Evolutionary conservation across 805 yeast genomes (phyloP).

Genomic region (Ogataea pignaliae): DNA sequence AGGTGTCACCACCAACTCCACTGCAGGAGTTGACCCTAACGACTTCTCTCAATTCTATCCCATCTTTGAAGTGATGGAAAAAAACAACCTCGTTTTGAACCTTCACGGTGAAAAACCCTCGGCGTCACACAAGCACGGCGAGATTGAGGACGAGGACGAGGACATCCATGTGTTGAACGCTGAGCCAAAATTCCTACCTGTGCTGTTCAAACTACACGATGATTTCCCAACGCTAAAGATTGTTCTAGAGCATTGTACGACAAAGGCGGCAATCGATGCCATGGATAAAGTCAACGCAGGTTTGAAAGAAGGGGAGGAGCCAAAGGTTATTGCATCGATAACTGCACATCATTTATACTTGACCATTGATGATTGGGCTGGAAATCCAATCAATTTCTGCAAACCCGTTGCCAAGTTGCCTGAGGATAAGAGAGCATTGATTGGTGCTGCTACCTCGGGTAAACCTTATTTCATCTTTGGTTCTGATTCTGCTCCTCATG

Average conservation of each 20-base stretch:
- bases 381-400: conserved; percentile 91
- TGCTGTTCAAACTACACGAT: conserved; percentile 66
- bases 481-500: conserved; percentile 98
- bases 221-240: conserved; percentile 87
- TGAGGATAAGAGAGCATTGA: conserved; percentile 70
- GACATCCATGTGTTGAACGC: conserved; percentile 92
- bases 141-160: conserved; percentile 38
- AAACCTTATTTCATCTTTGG: conserved; percentile 93
- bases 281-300: conserved; percentile 60
- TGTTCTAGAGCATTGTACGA: conserved; percentile 92
- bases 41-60: conserved; percentile 89
- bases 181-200: conserved; percentile 89
- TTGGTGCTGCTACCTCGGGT: conserved; percentile 88
- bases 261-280: conserved; percentile 79
- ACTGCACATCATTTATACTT: conserved; percentile 92
- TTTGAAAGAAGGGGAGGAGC: conserved; percentile 25
- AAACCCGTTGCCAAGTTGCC: conserved; percentile 97
- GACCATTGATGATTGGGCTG: conserved; percentile 95
- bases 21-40: conserved; percentile 88
- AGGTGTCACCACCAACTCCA: conserved; percentile 97
- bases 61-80: conserved; percentile 82
- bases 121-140: conserved; percentile 19
- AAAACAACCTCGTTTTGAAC: conserved; percentile 71
- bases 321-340: conserved; percentile 82
- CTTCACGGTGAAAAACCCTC: conserved; percentile 96